These are phyloP conservation scores for Phalaenopsis aphrodite DNA, from an alignment of 106 monocot genomes.

Conservation along the genomic window DNA sequence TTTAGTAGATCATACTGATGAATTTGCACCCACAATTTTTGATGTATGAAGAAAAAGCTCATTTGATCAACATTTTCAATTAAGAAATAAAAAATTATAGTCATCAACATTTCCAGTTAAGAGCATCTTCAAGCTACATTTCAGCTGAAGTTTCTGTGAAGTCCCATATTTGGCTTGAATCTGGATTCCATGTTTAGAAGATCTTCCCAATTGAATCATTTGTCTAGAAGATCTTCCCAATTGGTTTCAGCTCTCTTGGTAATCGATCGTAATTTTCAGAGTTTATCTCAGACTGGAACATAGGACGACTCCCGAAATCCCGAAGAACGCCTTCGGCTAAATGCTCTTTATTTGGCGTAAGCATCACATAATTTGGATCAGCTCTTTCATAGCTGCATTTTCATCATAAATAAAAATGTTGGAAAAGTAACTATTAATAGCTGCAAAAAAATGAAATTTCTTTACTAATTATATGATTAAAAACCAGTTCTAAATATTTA, in stretches of 20 bases:
- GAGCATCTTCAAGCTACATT: too few relatives aligned
- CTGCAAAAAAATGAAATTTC: neutral
- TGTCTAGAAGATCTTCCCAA: constrained; percentile 57
- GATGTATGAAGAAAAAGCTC: neutral
- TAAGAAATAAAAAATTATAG: neutral
- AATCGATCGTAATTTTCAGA: constrained; percentile 68
- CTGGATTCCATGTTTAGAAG: constrained; percentile 23
- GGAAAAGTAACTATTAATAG: neutral
- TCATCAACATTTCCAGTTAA: too few relatives aligned
- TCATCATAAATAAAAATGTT: neutral
- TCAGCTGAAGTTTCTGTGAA: too few relatives aligned
- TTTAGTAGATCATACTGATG: too few relatives aligned
- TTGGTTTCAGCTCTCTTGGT: constrained; percentile 70
- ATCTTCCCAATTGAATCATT: constrained; percentile 66
- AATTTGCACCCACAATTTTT: neutral
- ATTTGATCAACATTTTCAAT: neutral
- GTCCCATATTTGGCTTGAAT: neutral
- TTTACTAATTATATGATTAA: neutral
- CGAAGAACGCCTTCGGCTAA: constrained; percentile 72
- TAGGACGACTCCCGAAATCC: constrained; percentile 66
- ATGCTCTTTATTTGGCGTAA: constrained; percentile 90
- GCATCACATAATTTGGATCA: constrained; percentile 95
- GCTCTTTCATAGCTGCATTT: constrained; percentile 82
- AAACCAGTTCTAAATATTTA: too few relatives aligned
- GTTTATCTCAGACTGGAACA: constrained; percentile 77